phyloP scores from a whole-genome alignment of 805 yeast species.

The Candida dendrica region DNA sequence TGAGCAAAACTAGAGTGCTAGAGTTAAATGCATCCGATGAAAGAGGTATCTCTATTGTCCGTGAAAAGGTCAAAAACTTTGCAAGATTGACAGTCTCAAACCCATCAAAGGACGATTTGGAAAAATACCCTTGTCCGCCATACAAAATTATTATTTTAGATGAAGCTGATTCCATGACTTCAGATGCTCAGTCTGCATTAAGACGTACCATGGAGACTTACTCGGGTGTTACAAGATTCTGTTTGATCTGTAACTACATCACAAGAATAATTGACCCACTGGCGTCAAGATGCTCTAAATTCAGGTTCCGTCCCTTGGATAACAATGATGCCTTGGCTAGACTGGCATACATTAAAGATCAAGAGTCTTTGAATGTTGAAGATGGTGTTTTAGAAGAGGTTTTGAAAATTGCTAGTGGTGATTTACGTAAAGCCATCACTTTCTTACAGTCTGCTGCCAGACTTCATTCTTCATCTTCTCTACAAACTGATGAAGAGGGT shows the following conservation, averaged over 20 bases:
- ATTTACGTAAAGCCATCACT: slow-evolving; percentile 88
- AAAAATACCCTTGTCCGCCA: slow-evolving; percentile 90
- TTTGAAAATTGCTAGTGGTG: slow-evolving; percentile 76
- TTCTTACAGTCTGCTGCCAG: slow-evolving; percentile 78
- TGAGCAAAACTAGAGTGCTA: slow-evolving; percentile 63
- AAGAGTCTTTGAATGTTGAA: slow-evolving; percentile 35
- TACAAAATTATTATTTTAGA: slow-evolving; percentile 87
- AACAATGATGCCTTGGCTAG: slow-evolving; percentile 63
- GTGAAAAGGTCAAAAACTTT: slow-evolving; percentile 79
- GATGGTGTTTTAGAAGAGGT: slow-evolving; percentile 55
- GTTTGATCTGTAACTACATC: slow-evolving; percentile 91
- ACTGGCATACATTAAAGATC: slow-evolving; percentile 49
- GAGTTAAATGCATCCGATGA: slow-evolving; percentile 90
- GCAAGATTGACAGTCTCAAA: slow-evolving; percentile 82
- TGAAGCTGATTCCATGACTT: slow-evolving; percentile 94
- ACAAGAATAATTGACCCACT: slow-evolving; percentile 95
- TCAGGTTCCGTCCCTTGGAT: slow-evolving; percentile 78
- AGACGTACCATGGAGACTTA: slow-evolving; percentile 90
- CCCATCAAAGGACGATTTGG: slow-evolving; percentile 61
- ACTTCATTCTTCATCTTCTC: slow-evolving; percentile 25
- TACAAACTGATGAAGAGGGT: slow-evolving; percentile 21
- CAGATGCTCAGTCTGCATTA: slow-evolving; percentile 86
- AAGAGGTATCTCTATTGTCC: slow-evolving; percentile 80
- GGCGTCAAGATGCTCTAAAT: slow-evolving; percentile 94
- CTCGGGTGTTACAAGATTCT: slow-evolving; percentile 85